Base-by-base conservation (phyloP, 2,329 filamentous ascomycete species). In the Aspergillus aculeatinus region DNA sequence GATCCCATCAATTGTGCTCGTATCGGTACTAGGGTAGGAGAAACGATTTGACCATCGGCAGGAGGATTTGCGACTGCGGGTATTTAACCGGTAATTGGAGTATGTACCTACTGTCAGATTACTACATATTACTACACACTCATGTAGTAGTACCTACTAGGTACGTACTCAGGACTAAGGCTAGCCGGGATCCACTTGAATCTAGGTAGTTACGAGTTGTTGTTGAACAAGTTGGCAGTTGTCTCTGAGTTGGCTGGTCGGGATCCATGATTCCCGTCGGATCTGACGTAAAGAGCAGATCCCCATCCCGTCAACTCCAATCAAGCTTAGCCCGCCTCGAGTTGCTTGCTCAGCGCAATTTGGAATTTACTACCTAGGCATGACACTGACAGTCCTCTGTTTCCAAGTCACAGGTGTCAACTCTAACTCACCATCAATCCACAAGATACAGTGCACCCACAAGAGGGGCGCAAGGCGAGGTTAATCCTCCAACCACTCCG, bases 81-180 rank as follows among this genome's bases (percentile, higher is more conserved):
- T 55, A 31, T 16, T 33, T 31, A 14, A 11, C 16, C 11, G 12
- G 33, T 35, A 16, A 35, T 5, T 35, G 19, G 6, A 44, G 6
- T 39, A 55, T 47, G 39, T 47, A 54, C 21, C 35, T 44, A n/a
- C 35, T 54, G 51, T 54, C 51, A 54, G 35, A 44, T 29, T 47
- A n/a, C 51, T 44, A 19, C 27, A 9, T 29, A 27, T 27, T 27
- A 27, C 6, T 27, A 27, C 21, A 21, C 21, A 23, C 23, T 23
- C 27, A 29, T 29, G 27, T 29, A 23, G 27, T 29, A 29, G 7
- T 29, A 29, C 27, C 27, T 29, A 29, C 25, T 27, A 7, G 7
- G 25, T 27, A 27, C 27, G 7, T 29, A 29, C 7, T 29, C 27
- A 9, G 27, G 6, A 29, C 27, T 29, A 29, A 42, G 23, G 21